Percentiles rank a stretch among this genome's conserved stretches.
Conservation (phyloP, 257 asterid species). For the Plantago elongata region DNA sequence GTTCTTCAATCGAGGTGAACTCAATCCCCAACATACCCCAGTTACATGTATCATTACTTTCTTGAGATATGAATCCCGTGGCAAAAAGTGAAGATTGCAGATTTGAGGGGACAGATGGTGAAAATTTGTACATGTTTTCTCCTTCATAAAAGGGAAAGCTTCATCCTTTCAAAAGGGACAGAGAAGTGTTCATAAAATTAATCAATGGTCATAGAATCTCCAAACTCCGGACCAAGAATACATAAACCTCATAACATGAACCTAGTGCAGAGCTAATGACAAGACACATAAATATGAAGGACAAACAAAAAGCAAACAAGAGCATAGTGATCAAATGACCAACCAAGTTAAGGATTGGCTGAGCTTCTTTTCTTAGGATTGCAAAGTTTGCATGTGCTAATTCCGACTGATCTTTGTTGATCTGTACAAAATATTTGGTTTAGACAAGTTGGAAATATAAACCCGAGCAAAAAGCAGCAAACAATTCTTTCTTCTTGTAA, state of each 20-base stretch:
- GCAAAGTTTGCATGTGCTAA: conserved; percentile 68
- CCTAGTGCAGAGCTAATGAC: background rate
- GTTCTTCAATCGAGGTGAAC: too few species aligned
- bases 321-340: conserved; percentile 23
- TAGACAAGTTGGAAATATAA: conserved; percentile 1
- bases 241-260: too few species aligned
- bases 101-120: too few species aligned
- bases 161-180: too few species aligned
- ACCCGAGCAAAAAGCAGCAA: background rate
- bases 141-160: too few species aligned
- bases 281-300: conserved; percentile 4
- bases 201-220: too few species aligned
- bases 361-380: conserved; percentile 78
- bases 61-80: background rate
- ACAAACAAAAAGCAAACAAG: conserved; percentile 5
- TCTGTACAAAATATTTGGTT: conserved; percentile 36
- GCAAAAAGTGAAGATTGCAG: too few species aligned
- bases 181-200: too few species aligned
- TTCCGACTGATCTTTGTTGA: conserved; percentile 86
- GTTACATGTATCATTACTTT: background rate
- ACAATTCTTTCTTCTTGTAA: conserved; percentile 13
- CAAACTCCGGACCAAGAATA: too few species aligned
- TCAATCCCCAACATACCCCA: too few species aligned
- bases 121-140: too few species aligned
- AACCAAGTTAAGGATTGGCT: conserved; percentile 77